phyloP scores from a whole-genome alignment of 148 eudicot genomes.

The Simmondsia chinensis region DNA sequence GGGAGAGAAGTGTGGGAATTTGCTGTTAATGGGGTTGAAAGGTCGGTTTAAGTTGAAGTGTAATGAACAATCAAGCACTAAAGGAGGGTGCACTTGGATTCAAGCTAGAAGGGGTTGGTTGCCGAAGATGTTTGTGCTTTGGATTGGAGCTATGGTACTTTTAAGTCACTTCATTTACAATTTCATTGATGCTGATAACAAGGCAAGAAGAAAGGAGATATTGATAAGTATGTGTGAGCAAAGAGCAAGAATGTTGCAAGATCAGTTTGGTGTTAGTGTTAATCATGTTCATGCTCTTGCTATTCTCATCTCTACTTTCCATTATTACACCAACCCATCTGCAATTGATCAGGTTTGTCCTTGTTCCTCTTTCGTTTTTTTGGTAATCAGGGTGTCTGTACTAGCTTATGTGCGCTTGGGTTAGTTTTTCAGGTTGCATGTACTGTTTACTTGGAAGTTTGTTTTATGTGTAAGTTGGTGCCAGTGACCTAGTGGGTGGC shows the following conservation, averaged over 20 bases:
- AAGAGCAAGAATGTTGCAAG: slow-evolving; percentile 62
- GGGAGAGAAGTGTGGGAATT: slow-evolving; percentile 6
- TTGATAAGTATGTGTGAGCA: slow-evolving; percentile 55
- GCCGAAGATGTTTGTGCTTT: slow-evolving; percentile 12
- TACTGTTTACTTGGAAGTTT: too few relatives aligned
- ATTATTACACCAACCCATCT: slow-evolving; percentile 37
- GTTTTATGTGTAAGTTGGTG: too few relatives aligned
- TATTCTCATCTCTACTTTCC: slow-evolving; percentile 47
- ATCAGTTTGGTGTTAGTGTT: slow-evolving; percentile 61
- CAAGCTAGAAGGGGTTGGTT: slow-evolving; percentile 14
- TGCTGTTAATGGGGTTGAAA: slow-evolving; percentile 28
- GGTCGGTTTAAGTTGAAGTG: too few relatives aligned
- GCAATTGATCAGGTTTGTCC: slow-evolving; percentile 45
- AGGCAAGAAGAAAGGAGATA: slow-evolving; percentile 33
- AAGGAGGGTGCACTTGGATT: slow-evolving; percentile 27
- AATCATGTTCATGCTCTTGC: slow-evolving; percentile 75
- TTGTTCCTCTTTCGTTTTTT: neutral
- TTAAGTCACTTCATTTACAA: slow-evolving; percentile 15
- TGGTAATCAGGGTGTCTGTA: too few relatives aligned
- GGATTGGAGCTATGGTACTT: slow-evolving; percentile 17
- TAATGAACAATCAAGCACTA: slow-evolving; percentile 28
- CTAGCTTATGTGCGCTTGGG: too few relatives aligned
- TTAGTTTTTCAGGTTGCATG: too few relatives aligned
- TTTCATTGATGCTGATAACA: slow-evolving; percentile 26
- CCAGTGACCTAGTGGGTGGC: too few relatives aligned